Evolutionary conservation across 257 asterid genomes (phyloP).

Genomic region (Solanum peruvianum): DNA sequence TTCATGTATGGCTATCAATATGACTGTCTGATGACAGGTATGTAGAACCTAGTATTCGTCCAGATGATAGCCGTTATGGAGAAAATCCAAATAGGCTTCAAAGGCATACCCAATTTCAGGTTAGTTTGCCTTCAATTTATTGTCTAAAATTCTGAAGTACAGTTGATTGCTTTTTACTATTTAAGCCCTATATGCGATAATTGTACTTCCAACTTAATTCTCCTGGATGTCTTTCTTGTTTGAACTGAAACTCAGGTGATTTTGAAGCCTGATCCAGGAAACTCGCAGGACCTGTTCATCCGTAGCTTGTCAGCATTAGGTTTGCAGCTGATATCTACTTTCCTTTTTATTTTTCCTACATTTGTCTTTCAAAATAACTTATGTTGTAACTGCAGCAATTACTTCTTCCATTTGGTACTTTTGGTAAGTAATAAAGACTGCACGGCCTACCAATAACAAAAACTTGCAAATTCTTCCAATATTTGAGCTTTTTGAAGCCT

Average conservation of each 20-base stretch:
- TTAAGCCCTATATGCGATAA: background rate
- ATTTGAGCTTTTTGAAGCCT: background rate
- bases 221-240: background rate
- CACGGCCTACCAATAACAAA: background rate
- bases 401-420: background rate
- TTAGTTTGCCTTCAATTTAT: conserved; percentile 4
- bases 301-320: conserved; percentile 98
- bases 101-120: conserved; percentile 98
- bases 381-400: background rate
- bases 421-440: background rate
- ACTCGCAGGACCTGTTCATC: conserved; percentile 90
- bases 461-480: background rate
- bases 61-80: conserved; percentile 98
- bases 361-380: background rate
- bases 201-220: background rate
- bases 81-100: conserved; percentile 98
- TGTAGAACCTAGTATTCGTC: conserved; percentile 94
- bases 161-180: background rate
- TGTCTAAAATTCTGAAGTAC: background rate
- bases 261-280: conserved; percentile 99
- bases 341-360: background rate
- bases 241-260: conserved; percentile 63
- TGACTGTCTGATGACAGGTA: conserved; percentile 56
- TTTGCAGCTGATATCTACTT: conserved; percentile 7
- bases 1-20: conserved; percentile 13